A percentile compares a stretch with the other conserved stretches of the same genome.
Conservation (phyloP, 352 stramenopile genomes). For the Globisporangium nodosum region DNA sequence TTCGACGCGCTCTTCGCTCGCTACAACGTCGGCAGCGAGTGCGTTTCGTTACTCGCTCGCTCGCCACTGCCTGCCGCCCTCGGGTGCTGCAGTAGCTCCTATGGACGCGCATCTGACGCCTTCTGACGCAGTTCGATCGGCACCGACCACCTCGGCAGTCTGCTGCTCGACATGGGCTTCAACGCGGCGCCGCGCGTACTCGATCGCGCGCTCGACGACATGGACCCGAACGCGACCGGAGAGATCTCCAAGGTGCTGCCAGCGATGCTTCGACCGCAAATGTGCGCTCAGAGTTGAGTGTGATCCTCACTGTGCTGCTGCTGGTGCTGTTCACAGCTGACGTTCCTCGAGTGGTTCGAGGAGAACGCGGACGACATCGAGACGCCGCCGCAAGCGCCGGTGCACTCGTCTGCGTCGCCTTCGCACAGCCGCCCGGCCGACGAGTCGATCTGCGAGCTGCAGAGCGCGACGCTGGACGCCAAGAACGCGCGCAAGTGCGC, state of each 20-base stretch:
- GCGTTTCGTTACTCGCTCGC: not conserved
- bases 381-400: not conserved
- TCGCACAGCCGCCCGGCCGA: slow-evolving; percentile 14
- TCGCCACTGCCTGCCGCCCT: not conserved
- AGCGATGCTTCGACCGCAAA: not conserved
- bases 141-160: slow-evolving; percentile 48
- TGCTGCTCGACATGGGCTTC: slow-evolving; percentile 74
- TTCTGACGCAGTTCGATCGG: slow-evolving; percentile 28
- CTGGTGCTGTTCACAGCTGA: slow-evolving; percentile 15
- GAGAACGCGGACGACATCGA: slow-evolving; percentile 61
- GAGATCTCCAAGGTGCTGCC: slow-evolving; percentile 46
- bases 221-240: slow-evolving; percentile 59
- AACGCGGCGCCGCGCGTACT: slow-evolving; percentile 43
- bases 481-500: slow-evolving; percentile 54
- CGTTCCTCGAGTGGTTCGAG: slow-evolving; percentile 75
- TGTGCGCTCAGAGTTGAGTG: not conserved
- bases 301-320: not conserved
- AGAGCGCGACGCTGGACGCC: slow-evolving; percentile 57
- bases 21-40: slow-evolving; percentile 42
- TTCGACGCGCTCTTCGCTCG: slow-evolving; percentile 53
- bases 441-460: slow-evolving; percentile 26
- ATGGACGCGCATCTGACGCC: not conserved
- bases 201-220: slow-evolving; percentile 55
- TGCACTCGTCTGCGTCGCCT: not conserved
- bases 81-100: not conserved